phyloP scores from a whole-genome alignment of 2,329 filamentous ascomycete genomes.

The Thelonectria blattea region DNA sequence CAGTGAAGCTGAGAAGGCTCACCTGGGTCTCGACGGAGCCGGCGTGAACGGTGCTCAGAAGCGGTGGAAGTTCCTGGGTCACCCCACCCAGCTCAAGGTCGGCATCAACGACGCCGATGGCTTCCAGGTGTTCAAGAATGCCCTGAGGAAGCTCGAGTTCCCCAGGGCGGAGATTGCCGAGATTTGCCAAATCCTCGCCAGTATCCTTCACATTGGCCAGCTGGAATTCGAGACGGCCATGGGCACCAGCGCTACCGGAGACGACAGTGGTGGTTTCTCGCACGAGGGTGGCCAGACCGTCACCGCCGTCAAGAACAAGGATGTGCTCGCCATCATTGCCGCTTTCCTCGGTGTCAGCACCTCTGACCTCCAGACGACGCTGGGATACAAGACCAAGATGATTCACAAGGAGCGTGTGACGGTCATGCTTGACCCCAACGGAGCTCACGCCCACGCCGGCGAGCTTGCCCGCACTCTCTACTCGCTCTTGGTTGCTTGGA shows the following conservation, averaged over 20 bases:
- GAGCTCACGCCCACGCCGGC: conserved; percentile 89
- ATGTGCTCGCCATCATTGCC: conserved; percentile 82
- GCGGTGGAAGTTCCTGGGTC: conserved; percentile 94
- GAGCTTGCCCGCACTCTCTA: conserved; percentile 94
- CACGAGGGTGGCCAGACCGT: conserved; percentile 88
- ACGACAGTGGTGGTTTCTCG: conserved; percentile 95
- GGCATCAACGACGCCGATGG: conserved; percentile 96
- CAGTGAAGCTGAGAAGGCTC: conserved; percentile 85
- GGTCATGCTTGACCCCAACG: conserved; percentile 92
- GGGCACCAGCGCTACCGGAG: conserved; percentile 77
- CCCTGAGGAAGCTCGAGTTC: conserved; percentile 91
- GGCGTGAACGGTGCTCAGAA: conserved; percentile 65
- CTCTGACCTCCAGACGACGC: conserved; percentile 81
- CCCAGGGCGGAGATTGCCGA: conserved; percentile 92
- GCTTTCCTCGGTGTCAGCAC: conserved; percentile 91
- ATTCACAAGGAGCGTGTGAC: conserved; percentile 97
- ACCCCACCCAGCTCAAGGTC: conserved; percentile 95
- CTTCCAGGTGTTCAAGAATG: conserved; percentile 97
- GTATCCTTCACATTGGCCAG: conserved; percentile 96
- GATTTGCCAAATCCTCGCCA: conserved; percentile 92
- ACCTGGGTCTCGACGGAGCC: conserved; percentile 69
- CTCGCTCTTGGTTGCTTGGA: conserved; percentile 89
- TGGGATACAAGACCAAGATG: conserved; percentile 97
- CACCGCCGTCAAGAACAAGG: conserved; percentile 92
- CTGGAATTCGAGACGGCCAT: conserved; percentile 88